A percentile compares a stretch with the other conserved stretches of the same genome.
phyloP scores from a whole-genome alignment of 768 basidiomycete species.

The Agaricus sinodeliciosus region DNA sequence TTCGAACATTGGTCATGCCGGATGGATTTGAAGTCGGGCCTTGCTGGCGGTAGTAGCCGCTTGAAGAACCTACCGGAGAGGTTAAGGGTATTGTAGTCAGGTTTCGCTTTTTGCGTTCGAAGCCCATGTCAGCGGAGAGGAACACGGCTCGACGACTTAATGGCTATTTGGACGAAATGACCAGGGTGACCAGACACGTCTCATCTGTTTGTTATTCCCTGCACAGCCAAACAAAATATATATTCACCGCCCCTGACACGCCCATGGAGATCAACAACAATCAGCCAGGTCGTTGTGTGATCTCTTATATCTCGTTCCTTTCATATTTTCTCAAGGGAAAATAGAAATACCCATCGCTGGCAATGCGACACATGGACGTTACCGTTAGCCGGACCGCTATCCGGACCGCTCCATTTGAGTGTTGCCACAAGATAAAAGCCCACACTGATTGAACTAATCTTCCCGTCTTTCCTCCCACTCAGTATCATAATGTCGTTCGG shows the following conservation, averaged over 20 bases:
- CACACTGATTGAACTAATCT: background rate
- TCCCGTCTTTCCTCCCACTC: background rate
- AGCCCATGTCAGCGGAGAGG: slow-evolving; percentile 29
- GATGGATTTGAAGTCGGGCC: slow-evolving; percentile 16
- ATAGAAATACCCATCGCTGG: too few species aligned
- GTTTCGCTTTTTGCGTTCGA: slow-evolving; percentile 38
- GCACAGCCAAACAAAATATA: slow-evolving; percentile 1
- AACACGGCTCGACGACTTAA: background rate
- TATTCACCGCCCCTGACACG: too few species aligned
- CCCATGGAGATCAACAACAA: too few species aligned
- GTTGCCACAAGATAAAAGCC: too few species aligned
- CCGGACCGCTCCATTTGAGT: slow-evolving; percentile 2
- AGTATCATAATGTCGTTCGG: slow-evolving; percentile 30
- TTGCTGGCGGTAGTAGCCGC: slow-evolving; percentile 24
- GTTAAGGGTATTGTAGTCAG: slow-evolving; percentile 25
- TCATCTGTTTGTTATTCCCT: background rate
- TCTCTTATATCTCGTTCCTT: too few species aligned
- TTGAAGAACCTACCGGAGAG: slow-evolving; percentile 28
- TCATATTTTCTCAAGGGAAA: too few species aligned
- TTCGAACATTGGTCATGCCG: slow-evolving; percentile 14
- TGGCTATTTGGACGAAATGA: background rate
- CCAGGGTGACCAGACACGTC: background rate
- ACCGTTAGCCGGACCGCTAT: background rate
- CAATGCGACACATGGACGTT: too few species aligned
- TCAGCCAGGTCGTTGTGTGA: too few species aligned